Evolutionary conservation across 768 basidiomycete genomes (phyloP), one percentile per base, ranked within the genome.

Genomic region (Auricularia sp.): DNA sequence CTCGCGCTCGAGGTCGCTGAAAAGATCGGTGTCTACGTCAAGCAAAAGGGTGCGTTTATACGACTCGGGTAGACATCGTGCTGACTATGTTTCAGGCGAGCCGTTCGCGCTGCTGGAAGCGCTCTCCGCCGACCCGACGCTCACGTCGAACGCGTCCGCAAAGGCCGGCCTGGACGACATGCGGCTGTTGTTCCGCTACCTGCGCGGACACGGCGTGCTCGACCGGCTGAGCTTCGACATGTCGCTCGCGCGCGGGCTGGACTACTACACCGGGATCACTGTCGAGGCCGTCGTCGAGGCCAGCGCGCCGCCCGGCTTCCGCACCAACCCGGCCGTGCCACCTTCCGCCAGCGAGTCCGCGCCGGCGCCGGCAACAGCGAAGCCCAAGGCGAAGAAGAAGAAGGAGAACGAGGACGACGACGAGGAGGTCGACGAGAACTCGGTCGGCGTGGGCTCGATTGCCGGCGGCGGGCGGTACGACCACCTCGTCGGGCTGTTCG

Each of bases 381-480:
- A 84, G 69, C 66, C 78, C 36, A 79, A 79, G 63, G 37, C 61
- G n/a, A 54, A 65, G 47, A 69, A 69, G 64, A 63, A 66, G 24
- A 62, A 44, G 65, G 45, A 39, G 33, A 64, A 73, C 18, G 77
- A 77, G 21, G 80, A 76, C 3, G 66, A 79, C 16, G 87, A 86
- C 18, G 88, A 92, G 63, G 96, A 95, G 69, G 77, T 94, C 44
- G 96, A 98, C 75, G 96, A 98, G 73, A 89, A 91, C 1, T 83
- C 88, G 69, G 86, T 98, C 45, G 97, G 97, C 21, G 94, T 98
- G 2, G 97, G 97, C n/a, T 97, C 94, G 14, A 96, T 99, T 74
- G 97, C 95, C n/a, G 97, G 92, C 1, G 97, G 97, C 11, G 97
- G 97, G 8, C 83, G 97, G 39, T 99, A 99, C 76, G 97, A 98